Conservation (phyloP, 2,329 filamentous ascomycete species). For the Aureobasidium sp. region DNA sequence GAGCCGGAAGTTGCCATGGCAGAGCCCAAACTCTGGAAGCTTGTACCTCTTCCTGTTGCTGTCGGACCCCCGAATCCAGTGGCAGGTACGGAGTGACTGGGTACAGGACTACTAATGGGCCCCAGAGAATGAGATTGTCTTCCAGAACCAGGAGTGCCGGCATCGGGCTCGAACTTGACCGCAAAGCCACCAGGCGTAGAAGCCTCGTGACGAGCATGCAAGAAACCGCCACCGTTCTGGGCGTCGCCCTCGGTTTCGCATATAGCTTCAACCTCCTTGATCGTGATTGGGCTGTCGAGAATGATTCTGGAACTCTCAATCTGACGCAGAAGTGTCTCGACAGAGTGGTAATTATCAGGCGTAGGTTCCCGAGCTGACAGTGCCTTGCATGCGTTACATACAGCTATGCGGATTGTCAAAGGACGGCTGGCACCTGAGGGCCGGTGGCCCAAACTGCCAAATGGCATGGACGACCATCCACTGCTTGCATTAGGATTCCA, state of each 20-base stretch:
- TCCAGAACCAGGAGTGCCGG: slow-evolving; percentile 25
- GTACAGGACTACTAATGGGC: slow-evolving; percentile 43
- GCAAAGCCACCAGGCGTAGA: slow-evolving; percentile 26
- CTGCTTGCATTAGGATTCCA: slow-evolving; percentile 35
- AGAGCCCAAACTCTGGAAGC: slow-evolving; percentile 9
- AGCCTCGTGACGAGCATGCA: slow-evolving; percentile 55
- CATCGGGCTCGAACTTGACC: slow-evolving; percentile 37
- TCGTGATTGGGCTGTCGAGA: slow-evolving; percentile 49
- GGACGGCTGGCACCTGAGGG: slow-evolving; percentile 41
- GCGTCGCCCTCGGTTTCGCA: slow-evolving; percentile 85
- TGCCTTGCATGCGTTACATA: slow-evolving; percentile 71
- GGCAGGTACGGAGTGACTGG: slow-evolving; percentile 35
- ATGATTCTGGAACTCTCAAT: slow-evolving; percentile 56
- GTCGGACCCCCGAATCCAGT: background rate
- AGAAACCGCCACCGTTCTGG: slow-evolving; percentile 84
- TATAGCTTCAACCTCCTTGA: slow-evolving; percentile 68
- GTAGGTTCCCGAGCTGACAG: slow-evolving; percentile 36
- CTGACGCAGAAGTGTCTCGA: slow-evolving; percentile 55
- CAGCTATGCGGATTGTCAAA: slow-evolving; percentile 62
- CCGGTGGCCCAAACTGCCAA: slow-evolving; percentile 45
- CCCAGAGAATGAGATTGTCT: slow-evolving; percentile 30
- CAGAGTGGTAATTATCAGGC: slow-evolving; percentile 60
- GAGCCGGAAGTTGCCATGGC: slow-evolving; percentile 7
- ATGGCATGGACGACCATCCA: slow-evolving; percentile 41
- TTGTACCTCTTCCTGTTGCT: background rate